Base-by-base conservation (phyloP, 164 flowering plant species). In the Annona cherimola region DNA sequence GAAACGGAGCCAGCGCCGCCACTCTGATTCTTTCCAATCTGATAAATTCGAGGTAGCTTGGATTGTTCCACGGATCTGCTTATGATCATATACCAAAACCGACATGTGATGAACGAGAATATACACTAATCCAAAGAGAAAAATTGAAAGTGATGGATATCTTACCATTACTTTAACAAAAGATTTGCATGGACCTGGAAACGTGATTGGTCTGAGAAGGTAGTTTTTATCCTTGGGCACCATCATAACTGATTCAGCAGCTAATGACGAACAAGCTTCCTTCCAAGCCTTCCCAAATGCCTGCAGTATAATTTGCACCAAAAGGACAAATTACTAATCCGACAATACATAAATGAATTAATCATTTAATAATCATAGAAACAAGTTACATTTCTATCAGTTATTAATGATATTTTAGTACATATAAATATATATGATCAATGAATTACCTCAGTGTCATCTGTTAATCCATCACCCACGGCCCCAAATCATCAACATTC, bases 141-240 rank as follows among this genome's bases (percentile, higher is more conserved):
- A 26, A 26, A 61, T 61, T 18, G 11, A 26, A 26, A 26, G 35
- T 26, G 35, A 26, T 26, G 35, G 35, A 26, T 26, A 45, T 54
- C 70, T 76, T 41, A 91, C 98, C 91, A 83, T 81, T 18, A 91
- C 5, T 61, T 79, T 83, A 45, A 86, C 40, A 59, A 39, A 39
- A 50, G 92, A 81, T 65, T 81, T 86, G 90, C 98, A 94, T 42
- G 94, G 98, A 46, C 98, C 97, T 39, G 81, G 76, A 74, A 92
- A 89, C 60, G 68, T 87, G n/a, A 84, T 76, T 14, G 88, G 92
- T 69, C 80, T 86, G 18, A 94, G 80, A 76, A 78, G 86, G 79
- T 86, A 94, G 4, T 20, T 83, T 65, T 81, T 87, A 68, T 72
- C 74, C 54, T 72, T 4, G 0, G 97, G 93, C 39, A 90, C 90